These are phyloP conservation scores for Rhynchosporium secalis DNA, from an alignment of 2,329 filamentous ascomycete genomes.

Conservation along the genomic window DNA sequence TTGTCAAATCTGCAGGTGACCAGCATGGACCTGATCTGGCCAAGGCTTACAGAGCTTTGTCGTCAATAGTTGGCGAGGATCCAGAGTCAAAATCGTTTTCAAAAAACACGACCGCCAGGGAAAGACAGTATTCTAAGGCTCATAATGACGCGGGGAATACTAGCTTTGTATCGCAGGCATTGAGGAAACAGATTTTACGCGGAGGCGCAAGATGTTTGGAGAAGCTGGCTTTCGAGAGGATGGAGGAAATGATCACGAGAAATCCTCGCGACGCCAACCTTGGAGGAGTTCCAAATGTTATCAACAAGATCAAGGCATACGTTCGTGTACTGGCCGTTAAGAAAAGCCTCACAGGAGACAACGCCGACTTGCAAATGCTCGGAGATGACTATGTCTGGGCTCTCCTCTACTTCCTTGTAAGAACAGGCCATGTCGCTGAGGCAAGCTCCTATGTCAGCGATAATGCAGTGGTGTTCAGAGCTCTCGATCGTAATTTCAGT, in stretches of 20 bases:
- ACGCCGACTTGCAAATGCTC: constrained; percentile 75
- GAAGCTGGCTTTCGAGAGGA: constrained; percentile 73
- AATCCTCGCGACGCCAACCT: constrained; percentile 87
- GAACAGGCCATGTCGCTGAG: constrained; percentile 80
- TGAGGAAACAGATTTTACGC: constrained; percentile 77
- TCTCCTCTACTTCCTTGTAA: constrained; percentile 86
- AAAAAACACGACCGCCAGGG: constrained; percentile 65
- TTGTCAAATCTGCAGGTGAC: constrained; percentile 70
- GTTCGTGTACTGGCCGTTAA: constrained; percentile 77
- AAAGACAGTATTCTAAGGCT: constrained; percentile 72
- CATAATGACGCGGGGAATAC: constrained; percentile 76
- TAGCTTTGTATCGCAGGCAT: constrained; percentile 61
- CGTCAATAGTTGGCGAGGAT: constrained; percentile 75
- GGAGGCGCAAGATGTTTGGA: constrained; percentile 82
- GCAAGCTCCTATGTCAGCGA: constrained; percentile 83
- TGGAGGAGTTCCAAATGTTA: constrained; percentile 81
- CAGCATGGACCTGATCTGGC: constrained; percentile 72
- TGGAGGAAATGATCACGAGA: constrained; percentile 76
- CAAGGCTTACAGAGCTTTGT: constrained; percentile 80
- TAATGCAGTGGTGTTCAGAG: constrained; percentile 78
- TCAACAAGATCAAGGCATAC: constrained; percentile 91
- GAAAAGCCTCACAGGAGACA: constrained; percentile 82
- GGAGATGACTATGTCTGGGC: constrained; percentile 90
- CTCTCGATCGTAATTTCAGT: constrained; percentile 86
- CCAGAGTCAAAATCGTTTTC: constrained; percentile 57